Evolutionary conservation across 2,329 filamentous ascomycete species (phyloP).

Genomic region (Pyrenophora seminiperda): DNA sequence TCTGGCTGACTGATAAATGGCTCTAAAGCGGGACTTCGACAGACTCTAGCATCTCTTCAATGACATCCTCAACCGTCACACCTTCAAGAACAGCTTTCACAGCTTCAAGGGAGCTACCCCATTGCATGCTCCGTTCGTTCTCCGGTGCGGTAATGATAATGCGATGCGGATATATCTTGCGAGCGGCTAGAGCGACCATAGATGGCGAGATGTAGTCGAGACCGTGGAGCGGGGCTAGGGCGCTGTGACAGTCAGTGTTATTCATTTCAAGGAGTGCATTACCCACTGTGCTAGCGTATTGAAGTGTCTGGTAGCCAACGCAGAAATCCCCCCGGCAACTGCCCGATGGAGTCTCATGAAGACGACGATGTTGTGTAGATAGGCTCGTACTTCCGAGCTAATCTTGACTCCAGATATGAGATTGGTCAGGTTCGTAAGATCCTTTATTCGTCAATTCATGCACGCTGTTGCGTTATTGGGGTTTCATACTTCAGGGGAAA

Average conservation of each 20-base stretch:
- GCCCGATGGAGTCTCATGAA: constrained; percentile 89
- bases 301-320: constrained; percentile 79
- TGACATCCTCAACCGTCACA: constrained; percentile 60
- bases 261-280: neutral
- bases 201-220: constrained; percentile 83
- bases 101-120: constrained; percentile 79
- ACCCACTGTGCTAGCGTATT: constrained; percentile 65
- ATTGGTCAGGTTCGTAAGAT: constrained; percentile 65
- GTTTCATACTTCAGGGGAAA: constrained; percentile 54
- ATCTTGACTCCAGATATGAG: constrained; percentile 65
- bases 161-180: constrained; percentile 87
- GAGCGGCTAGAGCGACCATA: constrained; percentile 78
- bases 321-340: constrained; percentile 76
- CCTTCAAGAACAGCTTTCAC: constrained; percentile 69
- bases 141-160: constrained; percentile 71
- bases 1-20: constrained; percentile 2
- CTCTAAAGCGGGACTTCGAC: constrained; percentile 61
- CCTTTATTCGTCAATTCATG: constrained; percentile 30
- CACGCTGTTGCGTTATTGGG: too few species aligned
- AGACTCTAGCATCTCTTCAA: constrained; percentile 63
- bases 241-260: constrained; percentile 52
- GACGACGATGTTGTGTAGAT: constrained; percentile 84
- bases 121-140: constrained; percentile 87
- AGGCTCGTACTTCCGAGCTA: constrained; percentile 78
- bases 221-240: constrained; percentile 80